Conservation (phyloP, 768 basidiomycete genomes). For the Hysterangium stoloniferum region DNA sequence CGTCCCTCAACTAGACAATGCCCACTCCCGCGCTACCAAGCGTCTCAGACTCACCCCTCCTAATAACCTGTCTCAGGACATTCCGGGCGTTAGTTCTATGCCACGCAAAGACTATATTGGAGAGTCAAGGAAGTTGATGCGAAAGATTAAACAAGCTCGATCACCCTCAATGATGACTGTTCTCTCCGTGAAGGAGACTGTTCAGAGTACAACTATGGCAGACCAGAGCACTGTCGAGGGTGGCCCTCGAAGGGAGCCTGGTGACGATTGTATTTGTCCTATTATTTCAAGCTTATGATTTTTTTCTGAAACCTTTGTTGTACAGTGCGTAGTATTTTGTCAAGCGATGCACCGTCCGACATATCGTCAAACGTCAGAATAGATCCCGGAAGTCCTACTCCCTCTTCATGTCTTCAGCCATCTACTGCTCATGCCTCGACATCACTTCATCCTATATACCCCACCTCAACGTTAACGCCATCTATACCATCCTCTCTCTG, state of each 20-base stretch:
- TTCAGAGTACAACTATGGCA: not conserved
- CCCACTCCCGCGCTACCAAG: slow-evolving; percentile 67
- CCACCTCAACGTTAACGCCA: slow-evolving; percentile 6
- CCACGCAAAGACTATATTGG: slow-evolving; percentile 63
- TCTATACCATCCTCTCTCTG: slow-evolving; percentile 4
- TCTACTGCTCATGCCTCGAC: slow-evolving; percentile 2
- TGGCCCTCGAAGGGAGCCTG: not conserved
- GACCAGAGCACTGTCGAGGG: not conserved
- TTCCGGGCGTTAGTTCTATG: slow-evolving; percentile 38
- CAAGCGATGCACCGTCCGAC: slow-evolving; percentile 1
- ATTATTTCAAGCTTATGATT: not conserved
- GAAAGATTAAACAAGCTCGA: slow-evolving; percentile 68
- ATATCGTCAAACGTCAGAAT: not conserved
- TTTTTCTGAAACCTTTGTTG: not conserved
- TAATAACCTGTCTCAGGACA: slow-evolving; percentile 48
- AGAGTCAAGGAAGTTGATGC: slow-evolving; percentile 71
- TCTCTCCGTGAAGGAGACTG: not conserved
- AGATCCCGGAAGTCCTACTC: not conserved
- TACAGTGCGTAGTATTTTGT: slow-evolving; percentile 8
- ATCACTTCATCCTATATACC: not conserved
- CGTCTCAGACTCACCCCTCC: slow-evolving; percentile 71
- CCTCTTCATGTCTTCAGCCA: slow-evolving; percentile 6
- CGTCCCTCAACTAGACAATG: slow-evolving; percentile 40
- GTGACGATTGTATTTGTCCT: slow-evolving; percentile 14
- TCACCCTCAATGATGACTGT: slow-evolving; percentile 74